Evolutionary conservation across 208 protist species (phyloP).

Genomic region (Crithidia expoeki): DNA sequence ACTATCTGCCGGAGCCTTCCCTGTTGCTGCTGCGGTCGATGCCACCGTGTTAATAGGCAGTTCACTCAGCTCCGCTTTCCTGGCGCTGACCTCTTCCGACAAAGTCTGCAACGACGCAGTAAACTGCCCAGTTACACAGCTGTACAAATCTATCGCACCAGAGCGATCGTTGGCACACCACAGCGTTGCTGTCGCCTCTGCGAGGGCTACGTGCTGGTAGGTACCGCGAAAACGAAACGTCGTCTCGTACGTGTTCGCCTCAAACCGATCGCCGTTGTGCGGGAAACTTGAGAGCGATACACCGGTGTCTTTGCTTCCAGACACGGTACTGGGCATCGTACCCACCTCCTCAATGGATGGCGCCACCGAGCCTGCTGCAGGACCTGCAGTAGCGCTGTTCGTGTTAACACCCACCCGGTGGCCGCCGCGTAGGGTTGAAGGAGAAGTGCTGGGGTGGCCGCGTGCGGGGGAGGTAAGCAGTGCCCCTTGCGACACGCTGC

Average conservation of each 20-base stretch:
- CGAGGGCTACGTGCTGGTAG: conserved; percentile 42
- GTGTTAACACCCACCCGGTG: neutral
- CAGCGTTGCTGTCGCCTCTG: conserved; percentile 47
- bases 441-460: neutral
- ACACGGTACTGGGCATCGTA: neutral
- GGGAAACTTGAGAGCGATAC: conserved; percentile 12
- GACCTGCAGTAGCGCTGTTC: neutral
- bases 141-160: conserved; percentile 70
- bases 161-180: conserved; percentile 61
- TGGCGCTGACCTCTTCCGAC: conserved; percentile 16
- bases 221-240: conserved; percentile 48
- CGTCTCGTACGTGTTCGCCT: conserved; percentile 44
- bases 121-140: conserved; percentile 58
- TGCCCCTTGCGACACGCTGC: conserved; percentile 8
- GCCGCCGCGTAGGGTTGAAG: neutral
- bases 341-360: neutral
- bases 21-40: neutral
- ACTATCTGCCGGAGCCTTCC: neutral
- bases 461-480: neutral
- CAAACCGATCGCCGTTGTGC: conserved; percentile 30
- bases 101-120: conserved; percentile 38
- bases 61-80: conserved; percentile 19
- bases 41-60: conserved; percentile 9
- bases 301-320: conserved; percentile 8
- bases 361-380: neutral